Evolutionary conservation across 1,284 basidiomycete species (phyloP), one percentile per base, ranked within the genome.

Genomic region (Puccinia brachypodii): DNA sequence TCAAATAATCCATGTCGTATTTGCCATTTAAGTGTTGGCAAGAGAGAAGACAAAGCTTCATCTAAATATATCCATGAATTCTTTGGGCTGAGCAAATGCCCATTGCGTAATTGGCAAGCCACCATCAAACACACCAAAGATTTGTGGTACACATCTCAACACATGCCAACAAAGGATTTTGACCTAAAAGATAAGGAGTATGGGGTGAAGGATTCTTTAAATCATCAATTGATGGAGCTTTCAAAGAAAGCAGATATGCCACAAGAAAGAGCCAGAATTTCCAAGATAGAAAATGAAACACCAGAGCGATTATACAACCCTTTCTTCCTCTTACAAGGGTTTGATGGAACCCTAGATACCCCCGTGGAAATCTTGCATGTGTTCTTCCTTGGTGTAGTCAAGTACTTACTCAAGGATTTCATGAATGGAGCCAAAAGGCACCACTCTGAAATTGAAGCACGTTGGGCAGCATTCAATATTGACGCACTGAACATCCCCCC

Each of bases 401-500:
- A 72, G 13, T 72, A 72, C n/a, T 25, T 72, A 33, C 3, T 9
- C 0, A 47, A 14, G 1, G 69, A 72, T 22, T 53, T 53, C 16
- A 72, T n/a, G n/a, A n/a, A n/a, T n/a, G n/a, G n/a, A n/a, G n/a
- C n/a, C 50, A 44, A 72, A 53, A 6, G n/a, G 82, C 7, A 78
- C 83, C 1, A 83, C 83, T 11, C 84, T 81, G 13, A 84, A 82
- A 6, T 33, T 84, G 0, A 82, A 88, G 0, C 83, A 77, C 9
- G 83, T 85, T 2, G 82, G 84, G 0, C 84, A 87, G 0, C 69
- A 74, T 0, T 85, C 83, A n/a, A 33, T 87, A 9, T 84, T 86
- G 53, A 72, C 84, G 87, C 85, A 1, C 83, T 87, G 0, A 85
- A 83, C 13, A 83, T 85, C 0, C 84, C 85, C 1, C 66, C n/a